phyloP scores from a whole-genome alignment of 306 rosid species.

The Morella rubra region DNA sequence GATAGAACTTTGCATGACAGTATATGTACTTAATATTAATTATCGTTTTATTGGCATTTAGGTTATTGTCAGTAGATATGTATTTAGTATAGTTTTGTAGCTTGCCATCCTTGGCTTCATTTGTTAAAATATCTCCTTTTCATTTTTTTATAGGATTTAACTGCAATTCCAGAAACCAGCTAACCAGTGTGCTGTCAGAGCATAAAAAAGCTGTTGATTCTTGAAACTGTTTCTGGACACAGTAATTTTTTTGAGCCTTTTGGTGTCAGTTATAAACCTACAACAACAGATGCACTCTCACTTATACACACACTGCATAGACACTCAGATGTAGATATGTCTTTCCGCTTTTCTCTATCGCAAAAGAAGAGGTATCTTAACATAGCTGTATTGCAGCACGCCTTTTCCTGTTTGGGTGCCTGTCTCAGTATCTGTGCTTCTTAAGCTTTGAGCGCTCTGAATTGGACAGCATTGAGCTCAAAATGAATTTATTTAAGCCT shows the following conservation, averaged over 20 bases:
- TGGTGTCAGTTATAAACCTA: background rate
- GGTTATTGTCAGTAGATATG: background rate
- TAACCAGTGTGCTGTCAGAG: background rate
- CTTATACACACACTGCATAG: background rate
- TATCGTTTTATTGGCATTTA: background rate
- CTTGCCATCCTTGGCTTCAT: background rate
- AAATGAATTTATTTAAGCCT: background rate
- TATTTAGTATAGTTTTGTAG: background rate
- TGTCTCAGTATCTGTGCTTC: background rate
- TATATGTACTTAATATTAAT: background rate
- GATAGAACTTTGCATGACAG: background rate
- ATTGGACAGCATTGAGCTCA: background rate
- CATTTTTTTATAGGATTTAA: background rate
- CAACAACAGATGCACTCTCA: background rate
- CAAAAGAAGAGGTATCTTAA: background rate
- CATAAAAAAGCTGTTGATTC: no score
- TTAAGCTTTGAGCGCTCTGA: background rate
- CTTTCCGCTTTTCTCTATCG: background rate
- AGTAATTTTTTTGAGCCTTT: background rate
- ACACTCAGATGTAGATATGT: background rate
- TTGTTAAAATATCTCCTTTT: background rate
- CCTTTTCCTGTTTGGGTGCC: background rate
- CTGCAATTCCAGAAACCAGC: background rate
- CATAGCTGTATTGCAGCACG: background rate
- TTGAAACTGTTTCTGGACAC: no score